Evolutionary conservation across 805 yeast genomes (phyloP).

Genomic region (Priceomyces castillae): DNA sequence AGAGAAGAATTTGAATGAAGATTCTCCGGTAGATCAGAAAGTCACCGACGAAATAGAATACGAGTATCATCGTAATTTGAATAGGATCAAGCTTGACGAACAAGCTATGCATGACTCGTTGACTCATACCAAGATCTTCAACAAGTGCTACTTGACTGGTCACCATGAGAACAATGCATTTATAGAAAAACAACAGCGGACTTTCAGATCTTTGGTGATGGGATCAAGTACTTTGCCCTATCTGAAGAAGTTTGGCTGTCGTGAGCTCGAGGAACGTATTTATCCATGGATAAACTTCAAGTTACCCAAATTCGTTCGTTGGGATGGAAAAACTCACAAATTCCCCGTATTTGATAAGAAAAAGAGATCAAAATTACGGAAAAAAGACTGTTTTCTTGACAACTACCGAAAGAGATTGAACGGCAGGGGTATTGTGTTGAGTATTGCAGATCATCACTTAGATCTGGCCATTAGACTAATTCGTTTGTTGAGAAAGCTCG

Average conservation of each 20-base stretch:
- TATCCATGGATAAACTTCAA: constrained; percentile 25
- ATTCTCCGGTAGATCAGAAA: constrained; percentile 4
- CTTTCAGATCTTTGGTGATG: neutral
- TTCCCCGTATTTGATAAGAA: constrained; percentile 1
- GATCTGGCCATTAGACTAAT: constrained; percentile 22
- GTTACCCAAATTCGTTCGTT: constrained; percentile 14
- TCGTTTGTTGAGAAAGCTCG: constrained; percentile 25
- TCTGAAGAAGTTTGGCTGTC: constrained; percentile 3
- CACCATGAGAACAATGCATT: neutral
- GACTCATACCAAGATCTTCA: constrained; percentile 22
- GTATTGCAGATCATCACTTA: constrained; percentile 26
- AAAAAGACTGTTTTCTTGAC: constrained; percentile 8
- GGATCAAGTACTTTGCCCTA: neutral
- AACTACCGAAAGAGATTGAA: constrained; percentile 15
- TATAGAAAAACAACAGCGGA: constrained; percentile 2
- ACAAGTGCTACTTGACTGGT: constrained; percentile 19
- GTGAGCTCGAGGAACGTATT: constrained; percentile 13
- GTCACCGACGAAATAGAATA: constrained; percentile 9
- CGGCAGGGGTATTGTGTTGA: constrained; percentile 35
- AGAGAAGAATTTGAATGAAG: constrained; percentile 5
- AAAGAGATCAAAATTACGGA: neutral
- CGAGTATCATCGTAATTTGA: constrained; percentile 12
- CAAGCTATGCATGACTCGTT: constrained; percentile 23
- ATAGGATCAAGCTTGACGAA: constrained; percentile 17
- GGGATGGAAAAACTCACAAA: constrained; percentile 7